Evolutionary conservation across 2,329 filamentous ascomycete genomes (phyloP), one percentile per base, ranked within the genome.

Genomic region (Ascochyta lentis): DNA sequence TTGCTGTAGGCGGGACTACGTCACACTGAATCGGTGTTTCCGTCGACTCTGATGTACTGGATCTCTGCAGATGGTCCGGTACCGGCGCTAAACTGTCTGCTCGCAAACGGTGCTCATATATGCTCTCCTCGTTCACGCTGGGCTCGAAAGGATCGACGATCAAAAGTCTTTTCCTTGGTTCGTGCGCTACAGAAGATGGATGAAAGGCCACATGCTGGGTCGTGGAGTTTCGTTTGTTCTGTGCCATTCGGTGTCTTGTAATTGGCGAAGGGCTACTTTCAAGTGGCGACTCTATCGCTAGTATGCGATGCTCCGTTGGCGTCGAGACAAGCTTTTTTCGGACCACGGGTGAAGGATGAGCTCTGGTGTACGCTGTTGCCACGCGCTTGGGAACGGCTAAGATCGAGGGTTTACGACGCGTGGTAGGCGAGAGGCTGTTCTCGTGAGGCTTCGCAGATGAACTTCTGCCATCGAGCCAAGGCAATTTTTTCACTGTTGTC

Each of bases 381-480:
- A 24, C 38, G 13, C 41, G 47, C 27, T 56, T 49, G 13, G 54
- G 44, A 16, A 26, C 9, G 8, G 34, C 34, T 8, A 47, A 13
- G n/a, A 24, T n/a, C 1, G 54, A 53, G 15, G 44, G 5, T 19
- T 49, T 63, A 34, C 56, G 54, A 19, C 29, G 55, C 15, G 49
- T 56, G n/a, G 38, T 45, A 5, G 60, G 49, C 13, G 60, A 59
- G 16, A 54, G 38, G 15, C 56, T 35, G 1, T 55, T 40, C 7
- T 48, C 39, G 40, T 39, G 31, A 6, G 54, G 58, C 6, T 45
- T 34, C 19, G 22, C 27, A 34, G n/a, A 24, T 5, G 65, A 49
- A n/a, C 35, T 40, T 12, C 64, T 70, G 15, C 59, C 61, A 40
- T 71, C 68, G 7, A 75, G 62, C 72, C 72, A 75, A 15, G 71